Evolutionary conservation across 2,329 filamentous ascomycete genomes (phyloP), one percentile per base, ranked within the genome.

Genomic region (Balansia obtecta): DNA sequence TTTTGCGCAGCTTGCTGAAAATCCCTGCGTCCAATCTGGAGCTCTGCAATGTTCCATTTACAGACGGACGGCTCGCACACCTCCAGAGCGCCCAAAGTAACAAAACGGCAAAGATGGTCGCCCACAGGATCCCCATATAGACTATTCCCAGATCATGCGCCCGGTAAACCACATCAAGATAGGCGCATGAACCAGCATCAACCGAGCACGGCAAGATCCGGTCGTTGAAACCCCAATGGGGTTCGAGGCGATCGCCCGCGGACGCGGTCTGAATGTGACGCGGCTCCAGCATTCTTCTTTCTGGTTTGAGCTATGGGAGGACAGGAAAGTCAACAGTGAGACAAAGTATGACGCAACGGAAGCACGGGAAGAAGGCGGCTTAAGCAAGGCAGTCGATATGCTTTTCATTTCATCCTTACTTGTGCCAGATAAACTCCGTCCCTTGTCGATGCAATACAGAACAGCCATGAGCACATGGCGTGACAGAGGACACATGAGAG

Each of bases 71-170:
- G 57, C 60, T 34, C 52, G 63, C 43, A 43, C 57, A 55, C 37
- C 58, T 56, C 34, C 57, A 27, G 30, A 63, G 43, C 42, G 65
- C 68, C 71, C 70, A 76, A 27, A 70, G 32, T 20, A 74, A 54
- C 6, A 77, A 53, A 45, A 76, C 61, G 16, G 64, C 70, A 43
- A 65, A 58, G 42, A 77, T 61, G 5, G 69, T 70, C 3, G 67
- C 61, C 74, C 75, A 78, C 32, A 78, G 56, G 43, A 75, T 71
- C 43, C 72, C 75, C 1, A 65, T 65, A 59, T 76, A 77, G 37
- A 75, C 55, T 69, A 78, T 75, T 18, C 72, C 66, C 7, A 64
- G 49, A 52, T 76, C 74, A 58, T 78, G 75, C 13, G 69, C 62
- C 22, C 55, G 53, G 53, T 78, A 78, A 45, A 77, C 73, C 34